Evolutionary conservation across 176 grass and related monocot genomes (phyloP), one percentile per base, ranked within the genome.

Genomic region (Avena sativa): DNA sequence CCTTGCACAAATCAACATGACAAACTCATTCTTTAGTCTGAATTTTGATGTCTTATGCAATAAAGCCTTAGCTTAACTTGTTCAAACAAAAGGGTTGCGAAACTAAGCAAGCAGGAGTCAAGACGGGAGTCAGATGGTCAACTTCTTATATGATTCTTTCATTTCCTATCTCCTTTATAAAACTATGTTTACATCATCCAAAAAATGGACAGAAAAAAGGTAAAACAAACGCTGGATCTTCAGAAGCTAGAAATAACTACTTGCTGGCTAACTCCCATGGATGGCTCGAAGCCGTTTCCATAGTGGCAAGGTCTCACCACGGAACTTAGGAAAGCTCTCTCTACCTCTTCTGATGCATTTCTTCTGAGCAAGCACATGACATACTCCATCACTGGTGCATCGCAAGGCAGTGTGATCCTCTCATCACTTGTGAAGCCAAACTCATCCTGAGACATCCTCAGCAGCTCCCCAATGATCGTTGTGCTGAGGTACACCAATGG

Each of bases 391-490:
- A 79, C 83, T 9, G 55, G 66, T 43, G 83, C 84, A 16, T 95
- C 91, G 51, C 86, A 95, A 2, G 89, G 87, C 59, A 95, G 56
- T 9, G 36, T 93, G 63, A 96, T 96, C 30, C 85, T 86, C 21
- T 79, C 91, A 11, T 91, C 65, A 11, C 80, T 44, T 12, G 55
- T 66, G 61, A 89, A 80, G 70, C 83, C 78, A 9, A 76, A 85
- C 68, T 85, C 83, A 21, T 89, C 82, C 50, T 67, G 75, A 2
- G 87, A 84, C 55, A 89, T 66, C 25, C 14, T 76, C 28, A 90
- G 72, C 49, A 90, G 79, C 83, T 86, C 83, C 3, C 15, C 19
- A 10, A 90, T 78, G 57, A 86, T 57, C 3, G 2, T 40, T 5
- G 52, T 90, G n/a, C 71, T 46, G 19, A 90, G 88, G 53, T 77